These are phyloP conservation scores for Candida saitoana DNA, from an alignment of 805 yeast species.

Conservation along the genomic window DNA sequence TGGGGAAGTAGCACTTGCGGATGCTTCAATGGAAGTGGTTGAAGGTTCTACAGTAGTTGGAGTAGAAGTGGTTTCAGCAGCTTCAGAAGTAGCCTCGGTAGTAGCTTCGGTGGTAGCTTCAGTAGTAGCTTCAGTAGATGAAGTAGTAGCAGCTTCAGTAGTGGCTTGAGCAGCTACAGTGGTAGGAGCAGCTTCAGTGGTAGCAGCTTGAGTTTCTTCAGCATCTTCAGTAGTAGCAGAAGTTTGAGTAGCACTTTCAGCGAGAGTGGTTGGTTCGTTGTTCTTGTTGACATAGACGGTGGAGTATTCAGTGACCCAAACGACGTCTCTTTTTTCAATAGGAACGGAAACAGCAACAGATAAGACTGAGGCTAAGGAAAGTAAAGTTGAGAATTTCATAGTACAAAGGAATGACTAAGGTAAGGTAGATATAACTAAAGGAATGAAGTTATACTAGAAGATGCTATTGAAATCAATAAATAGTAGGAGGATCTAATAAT, in stretches of 20 bases:
- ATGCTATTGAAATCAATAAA: not conserved
- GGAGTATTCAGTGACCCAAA: slow-evolving; percentile 20
- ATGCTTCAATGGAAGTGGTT: slow-evolving; percentile 9
- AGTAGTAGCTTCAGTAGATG: slow-evolving; percentile 5
- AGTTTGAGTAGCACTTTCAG: not conserved
- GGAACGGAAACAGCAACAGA: slow-evolving; percentile 26
- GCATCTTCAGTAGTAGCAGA: not conserved
- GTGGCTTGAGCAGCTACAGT: slow-evolving; percentile 9
- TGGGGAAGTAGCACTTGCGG: slow-evolving; percentile 11
- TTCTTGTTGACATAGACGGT: slow-evolving; percentile 15
- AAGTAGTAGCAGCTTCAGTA: slow-evolving; percentile 10
- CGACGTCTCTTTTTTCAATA: slow-evolving; percentile 13
- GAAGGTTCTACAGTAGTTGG: slow-evolving; percentile 9
- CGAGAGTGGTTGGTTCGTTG: not conserved
- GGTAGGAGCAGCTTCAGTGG: not conserved
- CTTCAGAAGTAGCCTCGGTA: slow-evolving; percentile 5
- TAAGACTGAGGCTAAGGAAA: slow-evolving; percentile 13
- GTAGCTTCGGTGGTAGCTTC: slow-evolving; percentile 7
- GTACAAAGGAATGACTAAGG: slow-evolving; percentile 12
- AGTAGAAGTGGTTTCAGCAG: slow-evolving; percentile 9
- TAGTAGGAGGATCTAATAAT: not conserved
- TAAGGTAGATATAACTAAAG: slow-evolving; percentile 1
- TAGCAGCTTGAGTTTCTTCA: not conserved
- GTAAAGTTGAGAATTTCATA: slow-evolving; percentile 11
- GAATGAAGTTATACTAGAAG: not conserved